These are phyloP conservation scores for Diaporthe batatas DNA, from an alignment of 2,329 filamentous ascomycete species.

Conservation along the genomic window DNA sequence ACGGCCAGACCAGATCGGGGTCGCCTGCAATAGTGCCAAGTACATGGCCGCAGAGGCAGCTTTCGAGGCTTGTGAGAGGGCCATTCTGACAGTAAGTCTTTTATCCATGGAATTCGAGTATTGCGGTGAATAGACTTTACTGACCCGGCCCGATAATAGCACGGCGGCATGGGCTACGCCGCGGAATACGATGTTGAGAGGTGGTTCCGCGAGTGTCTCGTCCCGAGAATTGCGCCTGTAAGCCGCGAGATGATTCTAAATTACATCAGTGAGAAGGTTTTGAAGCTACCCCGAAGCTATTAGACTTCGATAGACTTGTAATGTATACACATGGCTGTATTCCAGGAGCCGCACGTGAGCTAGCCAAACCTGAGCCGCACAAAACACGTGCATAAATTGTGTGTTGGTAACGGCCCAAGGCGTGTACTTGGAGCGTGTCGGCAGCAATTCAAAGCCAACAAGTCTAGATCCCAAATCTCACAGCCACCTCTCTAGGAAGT, in stretches of 20 bases:
- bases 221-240: constrained; percentile 74
- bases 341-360: neutral
- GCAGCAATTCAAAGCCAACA: neutral
- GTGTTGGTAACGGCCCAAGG: neutral
- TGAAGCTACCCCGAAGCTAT: constrained; percentile 77
- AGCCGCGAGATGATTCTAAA: constrained; percentile 83
- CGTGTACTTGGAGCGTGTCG: neutral
- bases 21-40: constrained; percentile 78
- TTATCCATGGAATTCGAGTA: too few species aligned
- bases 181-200: constrained; percentile 75
- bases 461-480: constrained; percentile 31
- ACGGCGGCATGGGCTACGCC: constrained; percentile 76
- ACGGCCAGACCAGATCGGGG: constrained; percentile 68
- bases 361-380: neutral
- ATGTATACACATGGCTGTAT: neutral
- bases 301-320: constrained; percentile 3
- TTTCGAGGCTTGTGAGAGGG: constrained; percentile 72
- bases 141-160: constrained; percentile 43
- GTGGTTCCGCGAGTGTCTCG: constrained; percentile 74
- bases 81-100: constrained; percentile 60
- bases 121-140: neutral
- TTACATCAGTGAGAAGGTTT: constrained; percentile 76
- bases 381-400: neutral
- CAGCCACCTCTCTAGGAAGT: constrained; percentile 49
- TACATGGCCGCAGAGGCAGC: constrained; percentile 77